Evolutionary conservation across 1,284 basidiomycete genomes (phyloP), one percentile per base, ranked within the genome.

Genomic region (Trametes polyzona): DNA sequence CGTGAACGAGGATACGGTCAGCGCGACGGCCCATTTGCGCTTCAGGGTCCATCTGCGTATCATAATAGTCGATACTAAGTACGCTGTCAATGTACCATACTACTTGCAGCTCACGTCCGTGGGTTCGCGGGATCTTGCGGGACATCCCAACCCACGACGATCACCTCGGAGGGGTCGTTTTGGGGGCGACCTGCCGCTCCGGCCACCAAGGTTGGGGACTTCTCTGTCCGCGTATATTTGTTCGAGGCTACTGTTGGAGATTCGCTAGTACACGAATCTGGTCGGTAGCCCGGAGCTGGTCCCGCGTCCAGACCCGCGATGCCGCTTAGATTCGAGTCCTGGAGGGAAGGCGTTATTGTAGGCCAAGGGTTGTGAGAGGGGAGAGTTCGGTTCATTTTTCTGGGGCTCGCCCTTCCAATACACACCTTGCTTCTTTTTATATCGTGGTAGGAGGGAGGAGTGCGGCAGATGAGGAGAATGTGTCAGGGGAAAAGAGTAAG

Each of bases 71-170:
- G n/a, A n/a, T n/a, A n/a, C n/a, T n/a, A n/a, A n/a, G n/a, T n/a
- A n/a, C n/a, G n/a, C n/a, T n/a, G n/a, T n/a, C n/a, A n/a, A n/a
- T n/a, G n/a, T n/a, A n/a, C n/a, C n/a, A n/a, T n/a, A n/a, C n/a
- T n/a, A n/a, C n/a, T n/a, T n/a, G n/a, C n/a, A n/a, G n/a, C n/a
- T n/a, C 50, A 82, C 79, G 87, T 87, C 65, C 82, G 81, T 1
- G 87, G 87, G 67, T 88, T 87, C 4, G 66, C 69, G 2, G 80
- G 80, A 68, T 87, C 83, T 37, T 82, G 69, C 0, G 79, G 78
- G 1, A 80, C 80, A 57, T 86, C 81, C 83, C 84, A 88, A 33
- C 81, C 78, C 3, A 88, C 82, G 29, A 80, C 67, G 26, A 67
- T 42, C 2, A 51, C 50, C 17, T 62, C 55, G 6, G 33, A 35